phyloP scores from a whole-genome alignment of 768 basidiomycete species.

The Termitomyces sp. region DNA sequence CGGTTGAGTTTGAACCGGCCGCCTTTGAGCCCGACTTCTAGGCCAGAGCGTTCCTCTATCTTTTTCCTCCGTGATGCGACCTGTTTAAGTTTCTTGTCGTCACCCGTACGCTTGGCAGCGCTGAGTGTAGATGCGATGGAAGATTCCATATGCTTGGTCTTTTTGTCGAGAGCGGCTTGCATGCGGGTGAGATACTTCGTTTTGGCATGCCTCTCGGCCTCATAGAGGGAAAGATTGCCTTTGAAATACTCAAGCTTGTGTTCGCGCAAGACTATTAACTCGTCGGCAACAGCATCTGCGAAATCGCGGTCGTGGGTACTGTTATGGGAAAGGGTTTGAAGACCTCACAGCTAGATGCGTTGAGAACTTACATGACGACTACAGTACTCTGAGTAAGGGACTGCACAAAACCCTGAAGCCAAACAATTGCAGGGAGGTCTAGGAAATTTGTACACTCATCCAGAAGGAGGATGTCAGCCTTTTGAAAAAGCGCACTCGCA shows the following conservation, averaged over 20 bases:
- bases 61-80: slow-evolving; percentile 62
- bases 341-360: neutral
- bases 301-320: slow-evolving; percentile 64
- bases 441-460: slow-evolving; percentile 57
- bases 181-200: slow-evolving; percentile 40
- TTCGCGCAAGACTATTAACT: slow-evolving; percentile 58
- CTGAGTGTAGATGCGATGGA: slow-evolving; percentile 51
- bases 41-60: slow-evolving; percentile 36
- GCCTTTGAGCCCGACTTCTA: slow-evolving; percentile 35
- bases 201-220: slow-evolving; percentile 40
- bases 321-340: neutral
- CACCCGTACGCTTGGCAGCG: slow-evolving; percentile 53
- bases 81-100: slow-evolving; percentile 52
- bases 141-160: slow-evolving; percentile 42
- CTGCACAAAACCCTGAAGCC: slow-evolving; percentile 50
- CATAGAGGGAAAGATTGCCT: slow-evolving; percentile 52
- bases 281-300: slow-evolving; percentile 54
- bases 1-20: slow-evolving; percentile 56
- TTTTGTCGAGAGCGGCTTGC: slow-evolving; percentile 37
- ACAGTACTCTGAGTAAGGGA: slow-evolving; percentile 42
- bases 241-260: slow-evolving; percentile 50
- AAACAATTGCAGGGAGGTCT: slow-evolving; percentile 50
- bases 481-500: slow-evolving; percentile 54
- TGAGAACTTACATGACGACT: slow-evolving; percentile 40
- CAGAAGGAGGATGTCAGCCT: slow-evolving; percentile 53